phyloP scores from a whole-genome alignment of 805 yeast species.

The Suhomyces prunicola region DNA sequence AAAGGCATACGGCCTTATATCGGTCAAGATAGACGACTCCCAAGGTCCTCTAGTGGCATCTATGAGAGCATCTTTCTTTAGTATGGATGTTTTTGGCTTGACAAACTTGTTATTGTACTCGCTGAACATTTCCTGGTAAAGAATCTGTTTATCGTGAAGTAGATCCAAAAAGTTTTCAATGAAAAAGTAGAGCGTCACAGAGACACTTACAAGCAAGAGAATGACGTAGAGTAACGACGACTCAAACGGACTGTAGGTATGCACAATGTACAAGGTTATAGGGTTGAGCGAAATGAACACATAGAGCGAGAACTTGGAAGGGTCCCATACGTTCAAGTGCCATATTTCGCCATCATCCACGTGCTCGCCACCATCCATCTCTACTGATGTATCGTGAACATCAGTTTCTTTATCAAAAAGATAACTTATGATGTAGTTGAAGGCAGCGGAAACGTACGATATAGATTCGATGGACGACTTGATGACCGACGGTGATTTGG shows the following conservation, averaged over 20 bases:
- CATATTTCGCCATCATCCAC: constrained; percentile 40
- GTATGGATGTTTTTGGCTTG: constrained; percentile 50
- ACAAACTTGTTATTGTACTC: constrained; percentile 66
- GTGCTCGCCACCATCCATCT: constrained; percentile 15
- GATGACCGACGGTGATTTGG: constrained; percentile 22
- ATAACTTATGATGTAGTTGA: constrained; percentile 2
- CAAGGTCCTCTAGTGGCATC: constrained; percentile 50
- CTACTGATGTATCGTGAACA: neutral
- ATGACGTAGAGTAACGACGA: constrained; percentile 8
- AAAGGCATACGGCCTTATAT: constrained; percentile 23
- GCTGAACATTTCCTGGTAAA: constrained; percentile 56
- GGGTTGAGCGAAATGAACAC: constrained; percentile 61
- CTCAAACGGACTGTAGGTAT: constrained; percentile 22
- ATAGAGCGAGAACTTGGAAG: constrained; percentile 53
- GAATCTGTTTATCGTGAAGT: constrained; percentile 55
- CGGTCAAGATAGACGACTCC: constrained; percentile 17
- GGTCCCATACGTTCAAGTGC: constrained; percentile 65
- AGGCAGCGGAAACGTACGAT: constrained; percentile 2
- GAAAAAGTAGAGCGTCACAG: constrained; percentile 28
- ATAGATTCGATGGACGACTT: constrained; percentile 8
- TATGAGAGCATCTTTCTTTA: constrained; percentile 56
- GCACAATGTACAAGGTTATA: constrained; percentile 38
- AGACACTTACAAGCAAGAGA: constrained; percentile 18
- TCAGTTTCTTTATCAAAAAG: constrained; percentile 9
- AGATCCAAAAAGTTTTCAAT: constrained; percentile 47